Conservation (phyloP, 2,329 filamentous ascomycete genomes). For the Cryphonectria nitschkei region DNA sequence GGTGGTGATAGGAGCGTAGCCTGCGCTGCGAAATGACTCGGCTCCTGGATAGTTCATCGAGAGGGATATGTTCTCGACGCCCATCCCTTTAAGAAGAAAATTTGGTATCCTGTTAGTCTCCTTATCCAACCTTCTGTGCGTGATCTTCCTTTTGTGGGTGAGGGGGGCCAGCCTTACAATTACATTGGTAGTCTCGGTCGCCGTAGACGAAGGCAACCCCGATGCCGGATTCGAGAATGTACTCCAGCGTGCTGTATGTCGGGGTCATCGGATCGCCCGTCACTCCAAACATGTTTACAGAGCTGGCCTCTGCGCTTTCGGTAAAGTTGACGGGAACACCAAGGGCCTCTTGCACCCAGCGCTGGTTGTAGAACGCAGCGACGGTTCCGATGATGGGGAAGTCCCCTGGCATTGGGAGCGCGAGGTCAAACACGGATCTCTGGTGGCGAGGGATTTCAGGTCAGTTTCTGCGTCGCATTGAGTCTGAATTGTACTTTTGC, state of each 20-base stretch:
- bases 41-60: conserved; percentile 47
- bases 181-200: conserved; percentile 56
- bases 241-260: conserved; percentile 40
- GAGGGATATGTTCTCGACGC: conserved; percentile 52
- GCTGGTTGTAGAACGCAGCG: conserved; percentile 56
- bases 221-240: conserved; percentile 56
- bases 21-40: conserved; percentile 49
- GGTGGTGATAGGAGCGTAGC: conserved; percentile 49
- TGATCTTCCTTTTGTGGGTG: neutral
- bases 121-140: neutral
- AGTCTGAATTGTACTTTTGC: no score
- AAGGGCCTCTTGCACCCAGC: conserved; percentile 56
- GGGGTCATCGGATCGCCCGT: conserved; percentile 35
- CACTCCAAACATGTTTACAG: conserved; percentile 47
- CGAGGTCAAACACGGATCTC: conserved; percentile 58
- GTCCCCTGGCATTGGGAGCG: conserved; percentile 49
- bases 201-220: conserved; percentile 58
- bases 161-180: conserved; percentile 30
- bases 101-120: neutral
- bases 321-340: conserved; percentile 62
- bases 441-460: conserved; percentile 23
- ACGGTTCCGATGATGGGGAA: conserved; percentile 51
- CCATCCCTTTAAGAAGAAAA: conserved; percentile 47
- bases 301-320: conserved; percentile 31
- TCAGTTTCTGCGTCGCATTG: neutral